These are phyloP conservation scores for Iris pallida DNA, from an alignment of 116 monocot species.

Conservation along the genomic window DNA sequence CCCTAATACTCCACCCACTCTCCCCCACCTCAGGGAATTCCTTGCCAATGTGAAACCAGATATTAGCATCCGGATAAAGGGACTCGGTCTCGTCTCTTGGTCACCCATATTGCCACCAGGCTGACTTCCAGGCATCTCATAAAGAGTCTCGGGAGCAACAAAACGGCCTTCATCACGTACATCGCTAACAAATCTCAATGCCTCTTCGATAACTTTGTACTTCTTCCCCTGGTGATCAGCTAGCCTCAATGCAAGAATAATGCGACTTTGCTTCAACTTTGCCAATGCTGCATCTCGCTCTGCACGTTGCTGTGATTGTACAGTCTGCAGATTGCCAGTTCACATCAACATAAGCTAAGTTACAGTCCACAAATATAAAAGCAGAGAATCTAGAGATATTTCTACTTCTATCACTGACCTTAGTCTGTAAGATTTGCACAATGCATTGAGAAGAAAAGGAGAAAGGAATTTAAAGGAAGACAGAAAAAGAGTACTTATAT, in stretches of 20 bases:
- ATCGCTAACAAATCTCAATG: constrained; percentile 62
- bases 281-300: constrained; percentile 81
- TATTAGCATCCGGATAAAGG: constrained; percentile 40
- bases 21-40: constrained; percentile 37
- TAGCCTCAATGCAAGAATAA: constrained; percentile 75
- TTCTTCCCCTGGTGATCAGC: constrained; percentile 73
- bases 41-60: constrained; percentile 53
- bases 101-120: constrained; percentile 17
- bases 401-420: too few relatives aligned
- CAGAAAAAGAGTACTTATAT: too few relatives aligned
- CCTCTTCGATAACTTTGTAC: constrained; percentile 82
- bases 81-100: constrained; percentile 9
- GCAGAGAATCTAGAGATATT: too few relatives aligned
- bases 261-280: constrained; percentile 74
- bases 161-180: constrained; percentile 35
- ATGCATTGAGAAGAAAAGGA: too few relatives aligned
- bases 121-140: constrained; percentile 20
- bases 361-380: too few relatives aligned
- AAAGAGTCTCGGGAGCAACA: constrained; percentile 40
- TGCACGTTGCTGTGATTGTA: constrained; percentile 85
- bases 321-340: constrained; percentile 37
- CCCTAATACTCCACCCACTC: constrained; percentile 35
- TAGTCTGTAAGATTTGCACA: too few relatives aligned
- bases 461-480: too few relatives aligned
- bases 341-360: neutral